A percentile compares a stretch with the other conserved stretches of the same genome.
These are phyloP conservation scores for Thymus mandschuricus DNA, from an alignment of 257 asterid genomes.

Conservation along the genomic window DNA sequence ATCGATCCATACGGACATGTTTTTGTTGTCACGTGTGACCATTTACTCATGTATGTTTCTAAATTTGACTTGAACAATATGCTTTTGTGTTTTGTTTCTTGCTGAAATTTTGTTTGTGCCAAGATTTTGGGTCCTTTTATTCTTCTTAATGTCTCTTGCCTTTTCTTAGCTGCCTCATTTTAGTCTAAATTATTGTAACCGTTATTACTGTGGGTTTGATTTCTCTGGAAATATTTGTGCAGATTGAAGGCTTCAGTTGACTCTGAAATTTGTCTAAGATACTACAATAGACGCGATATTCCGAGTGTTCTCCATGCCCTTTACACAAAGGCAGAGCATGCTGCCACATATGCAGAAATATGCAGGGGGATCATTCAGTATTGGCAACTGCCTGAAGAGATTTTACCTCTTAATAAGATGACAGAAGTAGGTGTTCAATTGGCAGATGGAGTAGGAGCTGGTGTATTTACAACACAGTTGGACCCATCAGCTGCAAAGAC, in stretches of 20 bases:
- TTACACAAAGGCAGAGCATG: slow-evolving; percentile 49
- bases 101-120: slow-evolving; percentile 20
- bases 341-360: slow-evolving; percentile 58
- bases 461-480: slow-evolving; percentile 35
- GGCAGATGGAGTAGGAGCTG: slow-evolving; percentile 34
- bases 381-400: slow-evolving; percentile 63
- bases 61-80: slow-evolving; percentile 14
- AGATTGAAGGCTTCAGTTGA: slow-evolving; percentile 60
- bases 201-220: slow-evolving; percentile 26
- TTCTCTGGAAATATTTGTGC: slow-evolving; percentile 36
- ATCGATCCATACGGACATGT: slow-evolving; percentile 70
- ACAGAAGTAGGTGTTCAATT: slow-evolving; percentile 43
- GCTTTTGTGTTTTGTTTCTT: slow-evolving; percentile 19
- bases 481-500: slow-evolving; percentile 28
- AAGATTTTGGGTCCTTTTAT: slow-evolving; percentile 22
- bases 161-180: slow-evolving; percentile 28
- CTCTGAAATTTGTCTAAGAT: slow-evolving; percentile 54
- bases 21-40: slow-evolving; percentile 72
- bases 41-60: slow-evolving; percentile 82
- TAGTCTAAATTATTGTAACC: slow-evolving; percentile 14
- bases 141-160: slow-evolving; percentile 9
- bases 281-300: slow-evolving; percentile 62
- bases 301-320: slow-evolving; percentile 58
- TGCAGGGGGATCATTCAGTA: slow-evolving; percentile 63
- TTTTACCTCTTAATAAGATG: slow-evolving; percentile 38